Percentiles rank a stretch among this genome's conserved stretches.
phyloP scores from a whole-genome alignment of 1,284 basidiomycete genomes.

The Austroboletus novae-zelandiae region DNA sequence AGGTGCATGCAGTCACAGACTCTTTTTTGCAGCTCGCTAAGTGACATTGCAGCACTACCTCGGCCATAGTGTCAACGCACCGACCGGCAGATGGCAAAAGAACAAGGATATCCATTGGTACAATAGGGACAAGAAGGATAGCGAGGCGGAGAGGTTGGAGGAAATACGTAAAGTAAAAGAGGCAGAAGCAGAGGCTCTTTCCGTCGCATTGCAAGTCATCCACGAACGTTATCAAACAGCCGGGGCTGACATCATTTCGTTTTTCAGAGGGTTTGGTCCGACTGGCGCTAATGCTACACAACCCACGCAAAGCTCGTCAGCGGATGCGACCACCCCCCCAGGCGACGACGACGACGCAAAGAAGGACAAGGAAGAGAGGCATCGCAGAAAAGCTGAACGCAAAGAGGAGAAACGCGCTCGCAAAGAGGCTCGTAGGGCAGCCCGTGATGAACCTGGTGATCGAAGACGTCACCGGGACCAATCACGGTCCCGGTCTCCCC shows the following conservation, averaged over 20 bases:
- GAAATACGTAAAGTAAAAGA: slow-evolving; percentile 83
- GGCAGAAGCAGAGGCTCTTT: slow-evolving; percentile 82
- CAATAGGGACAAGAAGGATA: slow-evolving; percentile 53
- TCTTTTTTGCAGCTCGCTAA: slow-evolving; percentile 1
- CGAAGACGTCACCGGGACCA: slow-evolving; percentile 30
- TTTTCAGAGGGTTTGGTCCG: slow-evolving; percentile 58
- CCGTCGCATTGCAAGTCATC: slow-evolving; percentile 67
- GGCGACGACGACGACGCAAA: slow-evolving; percentile 33
- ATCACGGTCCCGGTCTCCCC: slow-evolving; percentile 47
- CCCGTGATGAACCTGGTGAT: slow-evolving; percentile 31
- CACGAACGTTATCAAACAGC: background rate
- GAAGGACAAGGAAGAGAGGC: slow-evolving; percentile 55
- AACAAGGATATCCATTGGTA: slow-evolving; percentile 96
- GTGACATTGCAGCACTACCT: slow-evolving; percentile 70
- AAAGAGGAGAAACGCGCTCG: slow-evolving; percentile 56
- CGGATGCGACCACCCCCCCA: slow-evolving; percentile 20
- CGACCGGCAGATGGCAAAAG: slow-evolving; percentile 92
- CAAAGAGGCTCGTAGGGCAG: slow-evolving; percentile 46
- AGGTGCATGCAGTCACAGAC: slow-evolving; percentile 47
- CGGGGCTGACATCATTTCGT: slow-evolving; percentile 1
- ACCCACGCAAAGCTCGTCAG: slow-evolving; percentile 14
- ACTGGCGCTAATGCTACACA: slow-evolving; percentile 41
- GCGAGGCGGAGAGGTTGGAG: slow-evolving; percentile 51
- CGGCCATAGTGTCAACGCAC: slow-evolving; percentile 89
- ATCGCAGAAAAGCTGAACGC: slow-evolving; percentile 54